Conservation (phyloP, 768 basidiomycete species). For the Tylopilus sp. region DNA sequence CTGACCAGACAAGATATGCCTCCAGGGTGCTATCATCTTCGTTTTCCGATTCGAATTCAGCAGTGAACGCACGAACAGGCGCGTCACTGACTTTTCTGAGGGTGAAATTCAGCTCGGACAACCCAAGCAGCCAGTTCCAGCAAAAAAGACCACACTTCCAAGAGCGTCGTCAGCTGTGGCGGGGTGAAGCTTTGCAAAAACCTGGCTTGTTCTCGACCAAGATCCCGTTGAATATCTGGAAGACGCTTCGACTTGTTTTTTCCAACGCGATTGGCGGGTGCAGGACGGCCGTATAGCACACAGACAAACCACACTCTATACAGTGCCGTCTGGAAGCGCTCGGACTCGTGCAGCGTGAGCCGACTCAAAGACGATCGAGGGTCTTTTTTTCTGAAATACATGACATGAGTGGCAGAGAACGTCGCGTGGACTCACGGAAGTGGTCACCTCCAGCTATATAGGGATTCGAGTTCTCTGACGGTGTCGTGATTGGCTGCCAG, state of each 20-base stretch:
- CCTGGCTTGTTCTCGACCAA: neutral
- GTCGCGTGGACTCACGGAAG: neutral
- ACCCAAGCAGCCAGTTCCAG: conserved; percentile 10
- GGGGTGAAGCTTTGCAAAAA: conserved; percentile 7
- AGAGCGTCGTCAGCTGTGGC: neutral
- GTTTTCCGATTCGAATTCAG: neutral
- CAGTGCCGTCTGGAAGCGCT: conserved; percentile 27
- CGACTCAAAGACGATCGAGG: conserved; percentile 29
- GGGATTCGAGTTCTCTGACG: conserved; percentile 11
- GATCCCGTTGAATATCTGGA: neutral
- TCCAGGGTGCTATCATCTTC: conserved; percentile 1
- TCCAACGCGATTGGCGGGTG: conserved; percentile 6
- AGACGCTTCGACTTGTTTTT: conserved; percentile 11
- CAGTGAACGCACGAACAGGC: neutral
- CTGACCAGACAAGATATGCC: conserved; percentile 15
- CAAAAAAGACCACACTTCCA: conserved; percentile 10
- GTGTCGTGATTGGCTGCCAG: conserved; percentile 18
- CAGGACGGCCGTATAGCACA: conserved; percentile 10
- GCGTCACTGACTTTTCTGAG: conserved; percentile 7
- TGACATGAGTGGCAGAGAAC: neutral
- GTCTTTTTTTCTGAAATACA: conserved; percentile 34
- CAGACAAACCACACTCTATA: conserved; percentile 28
- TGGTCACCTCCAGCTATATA: conserved; percentile 23
- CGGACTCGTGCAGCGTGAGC: conserved; percentile 33
- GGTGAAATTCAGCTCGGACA: conserved; percentile 4